phyloP scores from a whole-genome alignment of 1,284 basidiomycete genomes.

The Leccinum colubrinum region DNA sequence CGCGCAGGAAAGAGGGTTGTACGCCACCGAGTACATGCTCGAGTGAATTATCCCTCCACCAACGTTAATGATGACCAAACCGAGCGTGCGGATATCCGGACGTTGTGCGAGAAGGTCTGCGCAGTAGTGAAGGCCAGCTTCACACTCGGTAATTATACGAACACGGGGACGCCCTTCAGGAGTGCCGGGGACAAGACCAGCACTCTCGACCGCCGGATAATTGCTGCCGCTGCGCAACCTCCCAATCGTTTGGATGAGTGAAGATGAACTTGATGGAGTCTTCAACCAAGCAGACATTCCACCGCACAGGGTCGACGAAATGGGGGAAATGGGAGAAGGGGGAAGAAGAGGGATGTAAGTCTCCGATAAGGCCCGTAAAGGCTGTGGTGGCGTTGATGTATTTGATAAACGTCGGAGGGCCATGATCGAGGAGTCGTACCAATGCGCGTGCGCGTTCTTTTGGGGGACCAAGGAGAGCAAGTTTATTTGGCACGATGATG shows the following conservation, averaged over 20 bases:
- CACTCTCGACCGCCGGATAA: constrained; percentile 32
- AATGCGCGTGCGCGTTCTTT: constrained; percentile 74
- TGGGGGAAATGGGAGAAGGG: too few species aligned
- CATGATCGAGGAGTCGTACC: constrained; percentile 64
- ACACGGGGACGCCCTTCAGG: constrained; percentile 26
- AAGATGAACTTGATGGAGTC: constrained; percentile 35
- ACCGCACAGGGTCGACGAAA: too few species aligned
- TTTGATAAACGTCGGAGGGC: constrained; percentile 26
- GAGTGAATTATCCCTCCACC: background rate
- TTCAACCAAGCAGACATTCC: background rate
- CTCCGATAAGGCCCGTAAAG: too few species aligned
- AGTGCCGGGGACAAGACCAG: constrained; percentile 26
- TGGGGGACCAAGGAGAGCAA: constrained; percentile 60
- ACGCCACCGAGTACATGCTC: background rate
- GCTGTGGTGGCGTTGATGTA: too few species aligned
- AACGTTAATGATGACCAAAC: background rate
- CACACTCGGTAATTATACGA: constrained; percentile 46
- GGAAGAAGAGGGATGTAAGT: too few species aligned
- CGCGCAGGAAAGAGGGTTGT: background rate
- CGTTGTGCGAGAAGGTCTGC: constrained; percentile 30
- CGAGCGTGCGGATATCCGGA: background rate
- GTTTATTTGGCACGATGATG: constrained; percentile 67
- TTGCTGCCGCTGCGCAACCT: constrained; percentile 38
- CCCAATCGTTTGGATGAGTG: background rate
- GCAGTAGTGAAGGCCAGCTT: constrained; percentile 47